A percentile compares a stretch with the other conserved stretches of the same genome.
These are phyloP conservation scores for Daedaleopsis nitida DNA, from an alignment of 768 basidiomycete genomes.

Conservation along the genomic window DNA sequence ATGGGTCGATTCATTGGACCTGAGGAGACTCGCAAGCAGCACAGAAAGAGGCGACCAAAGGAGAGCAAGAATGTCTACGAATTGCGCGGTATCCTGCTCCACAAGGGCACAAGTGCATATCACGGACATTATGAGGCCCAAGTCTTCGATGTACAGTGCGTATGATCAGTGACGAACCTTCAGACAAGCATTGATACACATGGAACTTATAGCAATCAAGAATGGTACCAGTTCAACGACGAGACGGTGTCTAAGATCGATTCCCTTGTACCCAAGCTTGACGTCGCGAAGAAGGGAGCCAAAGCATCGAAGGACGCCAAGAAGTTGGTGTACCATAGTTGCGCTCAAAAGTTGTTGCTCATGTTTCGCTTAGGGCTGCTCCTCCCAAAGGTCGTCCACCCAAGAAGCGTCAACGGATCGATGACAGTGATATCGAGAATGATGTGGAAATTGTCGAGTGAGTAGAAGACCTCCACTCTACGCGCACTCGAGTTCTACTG, in stretches of 20 bases:
- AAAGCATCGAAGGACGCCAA: slow-evolving; percentile 30
- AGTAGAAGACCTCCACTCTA: background rate
- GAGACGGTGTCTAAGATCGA: slow-evolving; percentile 74
- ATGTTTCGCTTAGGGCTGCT: background rate
- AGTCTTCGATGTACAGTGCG: slow-evolving; percentile 72
- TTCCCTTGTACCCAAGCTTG: slow-evolving; percentile 49
- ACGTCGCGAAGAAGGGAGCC: slow-evolving; percentile 31
- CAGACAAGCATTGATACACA: slow-evolving; percentile 27
- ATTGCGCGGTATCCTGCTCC: slow-evolving; percentile 80
- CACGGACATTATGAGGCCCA: slow-evolving; percentile 90
- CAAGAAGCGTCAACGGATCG: slow-evolving; percentile 55
- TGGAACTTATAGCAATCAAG: slow-evolving; percentile 40
- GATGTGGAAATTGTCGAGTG: slow-evolving; percentile 27
- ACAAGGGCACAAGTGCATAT: slow-evolving; percentile 92
- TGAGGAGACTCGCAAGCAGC: slow-evolving; percentile 10
- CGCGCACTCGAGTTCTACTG: background rate
- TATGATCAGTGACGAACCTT: slow-evolving; percentile 1
- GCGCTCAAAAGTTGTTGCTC: background rate
- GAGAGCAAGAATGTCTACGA: slow-evolving; percentile 57
- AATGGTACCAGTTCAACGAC: slow-evolving; percentile 95
- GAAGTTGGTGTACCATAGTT: slow-evolving; percentile 24
- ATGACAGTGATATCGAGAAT: slow-evolving; percentile 25
- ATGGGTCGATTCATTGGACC: slow-evolving; percentile 67
- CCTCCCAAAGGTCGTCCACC: slow-evolving; percentile 16
- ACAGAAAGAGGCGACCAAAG: slow-evolving; percentile 10